Conservation (phyloP, 192 early-diverging fungal species). For the Coemansia sp. region DNA sequence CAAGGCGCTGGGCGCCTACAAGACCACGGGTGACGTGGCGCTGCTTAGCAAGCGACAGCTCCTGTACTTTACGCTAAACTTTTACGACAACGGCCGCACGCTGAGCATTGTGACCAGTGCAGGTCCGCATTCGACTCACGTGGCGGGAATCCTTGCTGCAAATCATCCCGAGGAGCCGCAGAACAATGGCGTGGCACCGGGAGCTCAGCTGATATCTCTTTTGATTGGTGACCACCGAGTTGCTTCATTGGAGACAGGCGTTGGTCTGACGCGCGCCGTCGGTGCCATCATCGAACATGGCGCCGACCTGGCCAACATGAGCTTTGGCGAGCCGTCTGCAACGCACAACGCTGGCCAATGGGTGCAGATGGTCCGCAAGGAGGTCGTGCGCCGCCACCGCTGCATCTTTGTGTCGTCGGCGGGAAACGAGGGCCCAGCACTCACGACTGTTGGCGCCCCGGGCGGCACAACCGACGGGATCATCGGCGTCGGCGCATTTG, state of each 20-base stretch:
- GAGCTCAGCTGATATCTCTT: slow-evolving; percentile 91
- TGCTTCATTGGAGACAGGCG: slow-evolving; percentile 80
- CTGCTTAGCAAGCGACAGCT: slow-evolving; percentile 75
- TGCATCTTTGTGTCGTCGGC: slow-evolving; percentile 86
- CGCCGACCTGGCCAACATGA: slow-evolving; percentile 81
- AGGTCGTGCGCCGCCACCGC: slow-evolving; percentile 80
- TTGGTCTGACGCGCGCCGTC: slow-evolving; percentile 78
- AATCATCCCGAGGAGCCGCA: slow-evolving; percentile 82
- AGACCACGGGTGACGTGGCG: slow-evolving; percentile 67
- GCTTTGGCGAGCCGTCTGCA: slow-evolving; percentile 80
- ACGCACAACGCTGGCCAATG: slow-evolving; percentile 77
- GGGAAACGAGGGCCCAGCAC: slow-evolving; percentile 90
- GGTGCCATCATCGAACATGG: slow-evolving; percentile 67
- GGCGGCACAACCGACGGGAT: slow-evolving; percentile 71
- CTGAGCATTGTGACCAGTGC: slow-evolving; percentile 81
- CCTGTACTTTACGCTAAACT: slow-evolving; percentile 89
- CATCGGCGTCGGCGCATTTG: slow-evolving; percentile 93
- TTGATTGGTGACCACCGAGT: slow-evolving; percentile 87
- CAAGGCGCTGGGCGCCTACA: slow-evolving; percentile 71
- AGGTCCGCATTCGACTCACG: slow-evolving; percentile 92
- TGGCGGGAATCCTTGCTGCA: slow-evolving; percentile 90
- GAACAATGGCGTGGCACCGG: slow-evolving; percentile 91
- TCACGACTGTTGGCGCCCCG: slow-evolving; percentile 82
- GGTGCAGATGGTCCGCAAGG: slow-evolving; percentile 73
- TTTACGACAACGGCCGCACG: slow-evolving; percentile 80